A percentile compares a stretch with the other conserved stretches of the same genome.
phyloP scores from a whole-genome alignment of 768 basidiomycete species.

The Ephemerocybe angulata region DNA sequence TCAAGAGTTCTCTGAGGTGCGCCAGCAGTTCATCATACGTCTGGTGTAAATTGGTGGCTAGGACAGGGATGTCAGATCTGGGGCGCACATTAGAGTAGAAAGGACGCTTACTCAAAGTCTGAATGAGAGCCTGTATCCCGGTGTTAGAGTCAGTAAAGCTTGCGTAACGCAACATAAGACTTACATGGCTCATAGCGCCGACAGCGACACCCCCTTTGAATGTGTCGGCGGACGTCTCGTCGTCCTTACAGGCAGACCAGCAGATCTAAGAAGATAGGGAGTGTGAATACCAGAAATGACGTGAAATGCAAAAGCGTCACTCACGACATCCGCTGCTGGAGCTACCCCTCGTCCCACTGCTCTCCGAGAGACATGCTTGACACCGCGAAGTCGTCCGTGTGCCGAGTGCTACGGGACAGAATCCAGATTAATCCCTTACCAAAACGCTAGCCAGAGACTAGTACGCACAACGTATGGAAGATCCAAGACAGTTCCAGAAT shows the following conservation, averaged over 20 bases:
- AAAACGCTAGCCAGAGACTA: constrained; percentile 10
- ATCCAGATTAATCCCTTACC: no score
- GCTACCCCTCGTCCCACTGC: not conserved
- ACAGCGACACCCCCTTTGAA: constrained; percentile 61
- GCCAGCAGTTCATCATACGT: constrained; percentile 61
- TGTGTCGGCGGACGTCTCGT: constrained; percentile 71
- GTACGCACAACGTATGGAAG: constrained; percentile 46
- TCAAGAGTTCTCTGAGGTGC: constrained; percentile 40
- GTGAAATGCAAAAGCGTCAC: not conserved
- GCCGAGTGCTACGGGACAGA: constrained; percentile 1
- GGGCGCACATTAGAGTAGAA: not conserved
- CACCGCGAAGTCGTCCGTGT: constrained; percentile 6
- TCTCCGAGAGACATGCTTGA: constrained; percentile 4
- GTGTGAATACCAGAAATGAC: not conserved
- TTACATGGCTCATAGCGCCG: constrained; percentile 77
- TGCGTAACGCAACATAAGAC: constrained; percentile 20
- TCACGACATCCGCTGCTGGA: constrained; percentile 6
- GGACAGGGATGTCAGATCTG: not conserved
- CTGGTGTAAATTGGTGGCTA: constrained; percentile 50
- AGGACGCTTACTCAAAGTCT: constrained; percentile 36
- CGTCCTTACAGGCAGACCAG: constrained; percentile 68
- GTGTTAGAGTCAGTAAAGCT: not conserved
- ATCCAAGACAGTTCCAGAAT: constrained; percentile 53
- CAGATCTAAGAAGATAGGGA: constrained; percentile 45
- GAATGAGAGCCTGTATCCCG: constrained; percentile 54